Conservation (phyloP, 2,329 filamentous ascomycete species). For the Magnaporthiopsis incrustans region DNA sequence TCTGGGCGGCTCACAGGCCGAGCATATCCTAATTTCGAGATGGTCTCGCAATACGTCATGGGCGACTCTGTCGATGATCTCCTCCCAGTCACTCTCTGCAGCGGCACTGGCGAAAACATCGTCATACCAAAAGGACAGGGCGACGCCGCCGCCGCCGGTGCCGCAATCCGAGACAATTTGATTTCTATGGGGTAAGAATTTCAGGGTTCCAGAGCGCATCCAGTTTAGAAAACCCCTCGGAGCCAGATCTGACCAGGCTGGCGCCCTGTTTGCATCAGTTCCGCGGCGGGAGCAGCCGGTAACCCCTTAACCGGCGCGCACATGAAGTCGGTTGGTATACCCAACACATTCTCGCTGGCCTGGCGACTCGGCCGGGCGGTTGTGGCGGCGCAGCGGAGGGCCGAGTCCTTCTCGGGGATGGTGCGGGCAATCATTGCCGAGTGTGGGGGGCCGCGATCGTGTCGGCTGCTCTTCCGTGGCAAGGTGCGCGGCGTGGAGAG, state of each 20-base stretch:
- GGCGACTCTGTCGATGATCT: constrained; percentile 21
- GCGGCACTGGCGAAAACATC: constrained; percentile 16
- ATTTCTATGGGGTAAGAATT: constrained; percentile 39
- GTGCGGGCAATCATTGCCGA: constrained; percentile 51
- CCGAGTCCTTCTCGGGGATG: constrained; percentile 34
- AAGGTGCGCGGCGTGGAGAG: constrained; percentile 56
- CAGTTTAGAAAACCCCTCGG: neutral
- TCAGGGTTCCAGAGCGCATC: constrained; percentile 9
- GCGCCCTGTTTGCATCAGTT: constrained; percentile 48
- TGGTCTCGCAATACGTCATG: constrained; percentile 22
- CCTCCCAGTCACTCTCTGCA: constrained; percentile 17
- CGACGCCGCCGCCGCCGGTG: constrained; percentile 20
- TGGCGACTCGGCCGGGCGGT: constrained; percentile 56
- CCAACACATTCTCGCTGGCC: constrained; percentile 42
- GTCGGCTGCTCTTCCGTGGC: constrained; percentile 52
- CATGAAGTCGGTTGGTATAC: constrained; percentile 41
- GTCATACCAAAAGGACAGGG: constrained; percentile 15
- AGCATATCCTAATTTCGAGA: constrained; percentile 20
- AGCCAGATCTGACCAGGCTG: constrained; percentile 38
- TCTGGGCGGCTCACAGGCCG: constrained; percentile 13
- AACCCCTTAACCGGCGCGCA: constrained; percentile 38
- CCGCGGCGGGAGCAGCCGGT: constrained; percentile 39
- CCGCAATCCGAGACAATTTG: constrained; percentile 45
- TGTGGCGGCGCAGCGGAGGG: constrained; percentile 31
- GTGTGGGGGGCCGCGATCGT: constrained; percentile 43